Evolutionary conservation across 495 filamentous ascomycete genomes (phyloP).

Genomic region (Penicillium salamii): DNA sequence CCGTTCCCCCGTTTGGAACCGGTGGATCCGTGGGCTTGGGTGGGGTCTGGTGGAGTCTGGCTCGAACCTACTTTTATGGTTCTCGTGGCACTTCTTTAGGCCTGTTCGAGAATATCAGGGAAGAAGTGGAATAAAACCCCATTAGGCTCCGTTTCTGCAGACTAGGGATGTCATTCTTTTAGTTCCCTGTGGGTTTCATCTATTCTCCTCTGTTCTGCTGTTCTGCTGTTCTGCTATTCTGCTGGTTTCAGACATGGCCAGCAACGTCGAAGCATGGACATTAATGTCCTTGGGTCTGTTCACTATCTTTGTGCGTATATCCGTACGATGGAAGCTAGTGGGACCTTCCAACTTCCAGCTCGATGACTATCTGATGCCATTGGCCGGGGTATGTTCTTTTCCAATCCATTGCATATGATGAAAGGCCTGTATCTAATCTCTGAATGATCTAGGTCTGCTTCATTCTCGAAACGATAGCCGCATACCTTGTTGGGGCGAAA

Average conservation of each 20-base stretch:
- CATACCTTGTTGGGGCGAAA: conserved; percentile 33
- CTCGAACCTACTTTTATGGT: background rate
- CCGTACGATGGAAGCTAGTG: conserved; percentile 44
- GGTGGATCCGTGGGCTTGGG: background rate
- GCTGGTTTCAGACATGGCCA: conserved; percentile 15
- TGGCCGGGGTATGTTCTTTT: conserved; percentile 41
- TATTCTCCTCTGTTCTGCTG: no score
- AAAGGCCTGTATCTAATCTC: no score
- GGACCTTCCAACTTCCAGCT: conserved; percentile 43
- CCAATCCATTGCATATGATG: no score
- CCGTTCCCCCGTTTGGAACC: background rate
- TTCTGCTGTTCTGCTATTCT: no score
- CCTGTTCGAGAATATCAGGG: background rate
- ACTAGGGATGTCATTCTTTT: background rate
- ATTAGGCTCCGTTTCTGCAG: background rate
- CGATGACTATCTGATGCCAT: conserved; percentile 58
- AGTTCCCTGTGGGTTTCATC: background rate
- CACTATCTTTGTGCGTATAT: conserved; percentile 43
- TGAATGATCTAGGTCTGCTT: conserved; percentile 24
- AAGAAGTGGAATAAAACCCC: no score
- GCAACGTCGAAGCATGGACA: conserved; percentile 43
- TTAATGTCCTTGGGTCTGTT: conserved; percentile 44
- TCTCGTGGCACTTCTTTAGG: background rate
- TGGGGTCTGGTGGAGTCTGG: background rate
- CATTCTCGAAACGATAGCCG: conserved; percentile 30